Evolutionary conservation across 495 filamentous ascomycete genomes (phyloP).

Genomic region (Talaromyces adpressus): DNA sequence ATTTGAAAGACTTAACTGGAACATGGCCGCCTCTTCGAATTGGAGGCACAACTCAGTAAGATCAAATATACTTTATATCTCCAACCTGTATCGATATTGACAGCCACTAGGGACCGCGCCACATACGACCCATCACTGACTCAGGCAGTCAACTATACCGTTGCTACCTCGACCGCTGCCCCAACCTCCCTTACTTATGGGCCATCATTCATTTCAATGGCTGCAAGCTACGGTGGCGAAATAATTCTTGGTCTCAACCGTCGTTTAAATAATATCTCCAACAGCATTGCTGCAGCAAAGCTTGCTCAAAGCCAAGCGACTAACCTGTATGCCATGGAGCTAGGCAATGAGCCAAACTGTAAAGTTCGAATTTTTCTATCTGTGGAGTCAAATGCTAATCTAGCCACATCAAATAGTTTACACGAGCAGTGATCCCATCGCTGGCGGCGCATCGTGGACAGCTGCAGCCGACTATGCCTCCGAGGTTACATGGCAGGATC

Average conservation of each 20-base stretch:
- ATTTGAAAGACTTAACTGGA: conserved; percentile 47
- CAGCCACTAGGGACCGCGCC: conserved; percentile 36
- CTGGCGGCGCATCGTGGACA: conserved; percentile 43
- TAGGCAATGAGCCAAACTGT: conserved; percentile 59
- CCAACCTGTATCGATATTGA: not conserved
- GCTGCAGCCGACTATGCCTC: conserved; percentile 45
- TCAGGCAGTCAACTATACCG: conserved; percentile 45
- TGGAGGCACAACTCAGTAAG: conserved; percentile 51
- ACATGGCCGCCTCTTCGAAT: conserved; percentile 52
- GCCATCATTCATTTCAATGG: conserved; percentile 46
- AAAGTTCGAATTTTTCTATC: conserved; percentile 11
- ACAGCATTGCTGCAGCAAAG: conserved; percentile 49
- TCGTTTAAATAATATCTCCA: conserved; percentile 46
- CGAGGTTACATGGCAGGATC: conserved; percentile 47
- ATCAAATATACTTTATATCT: not conserved
- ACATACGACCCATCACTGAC: conserved; percentile 43
- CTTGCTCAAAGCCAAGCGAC: conserved; percentile 34
- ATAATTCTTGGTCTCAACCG: conserved; percentile 53
- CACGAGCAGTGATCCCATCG: conserved; percentile 37
- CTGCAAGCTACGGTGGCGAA: conserved; percentile 41
- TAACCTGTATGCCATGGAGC: conserved; percentile 51
- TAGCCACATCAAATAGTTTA: conserved; percentile 4
- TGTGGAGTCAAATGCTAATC: not conserved
- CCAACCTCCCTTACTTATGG: conserved; percentile 43
- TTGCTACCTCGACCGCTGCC: no score